phyloP scores from a whole-genome alignment of 177 flowering plant species.

The Vitis hybrid region DNA sequence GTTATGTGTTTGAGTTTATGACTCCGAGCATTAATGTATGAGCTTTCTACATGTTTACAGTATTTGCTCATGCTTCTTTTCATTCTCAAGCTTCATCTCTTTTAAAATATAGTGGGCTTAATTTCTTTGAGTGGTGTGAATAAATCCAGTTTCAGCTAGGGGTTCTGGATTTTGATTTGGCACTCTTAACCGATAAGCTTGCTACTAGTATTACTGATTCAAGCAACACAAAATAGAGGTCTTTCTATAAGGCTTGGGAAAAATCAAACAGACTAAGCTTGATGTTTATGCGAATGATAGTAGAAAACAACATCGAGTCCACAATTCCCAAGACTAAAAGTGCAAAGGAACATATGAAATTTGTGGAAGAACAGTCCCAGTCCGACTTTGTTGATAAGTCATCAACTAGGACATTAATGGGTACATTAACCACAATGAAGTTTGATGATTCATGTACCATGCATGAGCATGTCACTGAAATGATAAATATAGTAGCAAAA shows the following conservation, averaged over 20 bases:
- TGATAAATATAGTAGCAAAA: too few relatives aligned
- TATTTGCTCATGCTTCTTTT: too few relatives aligned
- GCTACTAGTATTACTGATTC: constrained; percentile 3
- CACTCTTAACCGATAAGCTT: too few relatives aligned
- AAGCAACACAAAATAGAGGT: constrained; percentile 12
- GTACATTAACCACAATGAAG: too few relatives aligned
- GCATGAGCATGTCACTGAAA: too few relatives aligned
- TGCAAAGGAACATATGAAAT: constrained; percentile 15
- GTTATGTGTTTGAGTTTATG: too few relatives aligned
- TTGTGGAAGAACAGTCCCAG: constrained; percentile 5
- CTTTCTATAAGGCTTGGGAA: constrained; percentile 17
- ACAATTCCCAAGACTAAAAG: constrained; percentile 9
- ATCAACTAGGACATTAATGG: constrained; percentile 3
- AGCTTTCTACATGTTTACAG: too few relatives aligned
- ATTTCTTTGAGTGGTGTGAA: not conserved
- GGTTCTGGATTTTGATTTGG: constrained; percentile 19
- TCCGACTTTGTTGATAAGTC: constrained; percentile 19
- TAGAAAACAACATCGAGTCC: constrained; percentile 22
- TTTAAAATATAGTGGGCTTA: too few relatives aligned
- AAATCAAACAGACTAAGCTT: constrained; percentile 22
- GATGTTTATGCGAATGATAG: constrained; percentile 23
- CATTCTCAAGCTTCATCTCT: too few relatives aligned
- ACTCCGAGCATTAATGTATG: too few relatives aligned
- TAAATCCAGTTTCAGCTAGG: constrained; percentile 20
- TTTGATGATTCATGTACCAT: too few relatives aligned